Percentiles rank a stretch among this genome's conserved stretches.
phyloP scores from a whole-genome alignment of 2,329 filamentous ascomycete species.

The Aspergillus pseudoglaucus region DNA sequence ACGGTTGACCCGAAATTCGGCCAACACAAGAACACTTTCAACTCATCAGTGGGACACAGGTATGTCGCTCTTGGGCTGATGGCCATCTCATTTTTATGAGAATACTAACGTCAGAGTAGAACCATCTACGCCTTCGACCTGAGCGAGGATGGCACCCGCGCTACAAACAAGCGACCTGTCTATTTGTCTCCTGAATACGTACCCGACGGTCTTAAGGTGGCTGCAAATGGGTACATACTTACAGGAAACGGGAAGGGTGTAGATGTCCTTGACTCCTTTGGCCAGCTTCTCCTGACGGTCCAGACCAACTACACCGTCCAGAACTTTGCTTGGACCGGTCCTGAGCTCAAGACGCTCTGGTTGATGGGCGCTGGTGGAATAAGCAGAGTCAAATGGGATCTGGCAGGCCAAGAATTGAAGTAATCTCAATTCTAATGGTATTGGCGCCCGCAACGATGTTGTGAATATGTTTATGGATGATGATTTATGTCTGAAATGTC shows the following conservation, averaged over 20 bases:
- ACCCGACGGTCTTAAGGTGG: slow-evolving; percentile 40
- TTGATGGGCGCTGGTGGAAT: slow-evolving; percentile 36
- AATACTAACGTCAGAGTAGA: slow-evolving; percentile 6
- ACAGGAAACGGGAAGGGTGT: slow-evolving; percentile 35
- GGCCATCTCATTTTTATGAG: too few species aligned
- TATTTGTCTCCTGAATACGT: slow-evolving; percentile 34
- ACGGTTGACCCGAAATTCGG: slow-evolving; percentile 16
- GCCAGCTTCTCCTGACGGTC: slow-evolving; percentile 32
- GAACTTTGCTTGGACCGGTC: slow-evolving; percentile 40
- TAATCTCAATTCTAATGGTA: background rate
- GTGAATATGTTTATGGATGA: too few species aligned
- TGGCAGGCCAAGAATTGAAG: slow-evolving; percentile 26
- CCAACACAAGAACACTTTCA: slow-evolving; percentile 20
- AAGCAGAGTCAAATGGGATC: slow-evolving; percentile 32
- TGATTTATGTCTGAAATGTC: too few species aligned
- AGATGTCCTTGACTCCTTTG: slow-evolving; percentile 34
- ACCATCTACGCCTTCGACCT: slow-evolving; percentile 38
- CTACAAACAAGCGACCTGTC: slow-evolving; percentile 36
- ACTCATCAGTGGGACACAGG: slow-evolving; percentile 21
- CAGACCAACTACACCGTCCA: slow-evolving; percentile 41
- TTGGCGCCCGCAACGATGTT: too few species aligned
- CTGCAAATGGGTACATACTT: slow-evolving; percentile 35
- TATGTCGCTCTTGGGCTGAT: background rate
- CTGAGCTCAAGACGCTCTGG: slow-evolving; percentile 35
- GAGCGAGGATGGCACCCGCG: slow-evolving; percentile 24